A percentile compares a stretch with the other conserved stretches of the same genome.
Conservation (phyloP, 2,329 filamentous ascomycete species). For the Colletotrichum lupini region DNA sequence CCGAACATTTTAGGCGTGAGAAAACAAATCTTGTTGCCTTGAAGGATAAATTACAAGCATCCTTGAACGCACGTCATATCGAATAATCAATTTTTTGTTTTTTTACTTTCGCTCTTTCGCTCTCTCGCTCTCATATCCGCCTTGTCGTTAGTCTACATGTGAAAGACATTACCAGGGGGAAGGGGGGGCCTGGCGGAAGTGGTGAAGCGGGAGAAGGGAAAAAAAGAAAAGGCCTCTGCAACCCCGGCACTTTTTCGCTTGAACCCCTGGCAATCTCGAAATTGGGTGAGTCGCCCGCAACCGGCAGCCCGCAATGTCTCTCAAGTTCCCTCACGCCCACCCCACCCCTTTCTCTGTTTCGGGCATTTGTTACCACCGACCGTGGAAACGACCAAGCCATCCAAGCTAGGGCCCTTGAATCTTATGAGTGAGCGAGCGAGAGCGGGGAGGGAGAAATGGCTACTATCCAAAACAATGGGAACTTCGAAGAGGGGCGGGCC, state of each 20-base stretch:
- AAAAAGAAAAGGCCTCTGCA: background rate
- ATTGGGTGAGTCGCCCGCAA: background rate
- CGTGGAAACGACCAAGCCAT: background rate
- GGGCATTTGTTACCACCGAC: background rate
- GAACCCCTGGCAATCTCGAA: background rate
- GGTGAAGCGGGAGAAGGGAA: background rate
- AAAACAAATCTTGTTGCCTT: conserved; percentile 1
- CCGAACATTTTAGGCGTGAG: background rate
- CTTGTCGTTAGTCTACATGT: background rate
- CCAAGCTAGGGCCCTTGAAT: background rate
- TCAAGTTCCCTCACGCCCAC: background rate
- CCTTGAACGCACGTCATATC: background rate
- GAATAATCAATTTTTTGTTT: background rate
- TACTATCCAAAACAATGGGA: background rate
- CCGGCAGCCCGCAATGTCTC: background rate
- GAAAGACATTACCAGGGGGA: background rate
- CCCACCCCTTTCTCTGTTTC: background rate
- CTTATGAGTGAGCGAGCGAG: background rate
- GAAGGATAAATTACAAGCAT: background rate
- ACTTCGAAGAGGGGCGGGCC: background rate
- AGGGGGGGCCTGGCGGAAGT: background rate
- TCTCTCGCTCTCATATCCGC: background rate
- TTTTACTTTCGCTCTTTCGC: background rate
- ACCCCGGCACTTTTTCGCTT: background rate
- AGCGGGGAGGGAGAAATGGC: background rate